These are phyloP conservation scores for Pelargonium nanum DNA, from an alignment of 345 rosid species.

Conservation along the genomic window DNA sequence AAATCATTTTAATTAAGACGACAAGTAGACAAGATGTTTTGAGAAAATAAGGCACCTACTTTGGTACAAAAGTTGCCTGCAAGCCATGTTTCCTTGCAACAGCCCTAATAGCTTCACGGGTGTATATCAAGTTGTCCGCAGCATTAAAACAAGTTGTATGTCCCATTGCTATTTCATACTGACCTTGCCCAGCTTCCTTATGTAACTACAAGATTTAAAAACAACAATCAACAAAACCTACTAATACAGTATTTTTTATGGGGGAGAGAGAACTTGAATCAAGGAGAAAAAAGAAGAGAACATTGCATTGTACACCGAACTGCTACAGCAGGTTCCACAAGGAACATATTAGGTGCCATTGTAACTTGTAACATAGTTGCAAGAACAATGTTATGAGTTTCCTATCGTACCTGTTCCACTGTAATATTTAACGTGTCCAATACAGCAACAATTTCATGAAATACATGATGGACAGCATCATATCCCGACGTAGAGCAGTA, in stretches of 20 bases:
- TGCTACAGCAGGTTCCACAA: no score
- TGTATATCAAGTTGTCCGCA: constrained; percentile 71
- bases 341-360: no score
- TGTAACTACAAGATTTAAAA: constrained; percentile 39
- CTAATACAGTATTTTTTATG: neutral
- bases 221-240: constrained; percentile 12
- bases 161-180: constrained; percentile 71
- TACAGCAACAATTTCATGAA: constrained; percentile 54
- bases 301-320: no score
- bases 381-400: neutral
- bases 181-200: constrained; percentile 89
- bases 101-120: constrained; percentile 75
- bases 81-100: constrained; percentile 75
- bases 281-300: no score
- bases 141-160: constrained; percentile 43
- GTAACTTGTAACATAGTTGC: neutral
- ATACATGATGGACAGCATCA: constrained; percentile 52
- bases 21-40: constrained; percentile 1
- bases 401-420: constrained; percentile 67
- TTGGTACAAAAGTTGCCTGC: constrained; percentile 82
- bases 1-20: neutral
- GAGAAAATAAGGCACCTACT: constrained; percentile 37
- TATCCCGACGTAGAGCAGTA: constrained; percentile 74
- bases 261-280: no score
- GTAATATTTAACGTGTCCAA: constrained; percentile 54